Percentiles rank a stretch among this genome's conserved stretches.
These are phyloP conservation scores for Flaveria linearis DNA, from an alignment of 129 eudicot species.

Conservation along the genomic window DNA sequence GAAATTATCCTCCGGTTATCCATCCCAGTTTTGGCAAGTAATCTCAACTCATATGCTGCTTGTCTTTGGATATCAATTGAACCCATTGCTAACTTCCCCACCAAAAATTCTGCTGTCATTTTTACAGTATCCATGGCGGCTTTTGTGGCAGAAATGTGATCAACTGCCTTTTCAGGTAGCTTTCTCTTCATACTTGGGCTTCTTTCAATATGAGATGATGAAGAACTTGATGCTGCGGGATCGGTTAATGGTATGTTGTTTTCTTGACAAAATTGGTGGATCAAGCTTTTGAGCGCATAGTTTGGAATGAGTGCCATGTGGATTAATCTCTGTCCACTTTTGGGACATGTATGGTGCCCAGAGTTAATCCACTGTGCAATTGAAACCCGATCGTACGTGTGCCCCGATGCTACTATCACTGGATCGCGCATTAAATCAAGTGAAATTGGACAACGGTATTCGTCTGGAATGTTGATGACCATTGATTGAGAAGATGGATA, in stretches of 20 bases:
- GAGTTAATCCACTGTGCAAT: conserved; percentile 89
- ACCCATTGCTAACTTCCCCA: conserved; percentile 74
- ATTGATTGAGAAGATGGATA: conserved; percentile 52
- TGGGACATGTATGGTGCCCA: conserved; percentile 87
- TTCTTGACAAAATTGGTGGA: conserved; percentile 73
- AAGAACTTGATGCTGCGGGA: conserved; percentile 48
- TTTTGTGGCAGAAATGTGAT: conserved; percentile 70
- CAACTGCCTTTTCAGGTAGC: conserved; percentile 54
- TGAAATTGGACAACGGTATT: conserved; percentile 84
- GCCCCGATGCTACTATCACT: conserved; percentile 89
- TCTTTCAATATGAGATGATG: conserved; percentile 42
- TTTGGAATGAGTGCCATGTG: conserved; percentile 92
- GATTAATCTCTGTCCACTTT: conserved; percentile 73
- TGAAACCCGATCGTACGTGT: conserved; percentile 77
- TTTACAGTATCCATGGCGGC: conserved; percentile 68
- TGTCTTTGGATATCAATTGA: conserved; percentile 63
- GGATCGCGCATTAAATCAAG: conserved; percentile 89
- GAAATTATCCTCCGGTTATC: conserved; percentile 75
- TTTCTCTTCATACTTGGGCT: conserved; percentile 55
- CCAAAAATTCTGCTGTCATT: conserved; percentile 73
- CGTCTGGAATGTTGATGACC: conserved; percentile 64
- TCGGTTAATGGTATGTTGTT: conserved; percentile 56
- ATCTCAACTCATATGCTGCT: conserved; percentile 76
- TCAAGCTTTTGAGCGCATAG: conserved; percentile 63
- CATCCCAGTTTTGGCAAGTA: conserved; percentile 78